Percentiles rank a stretch among this genome's conserved stretches.
These are phyloP conservation scores for Massarina eburnea DNA, from an alignment of 2,329 filamentous ascomycete genomes.

Conservation along the genomic window DNA sequence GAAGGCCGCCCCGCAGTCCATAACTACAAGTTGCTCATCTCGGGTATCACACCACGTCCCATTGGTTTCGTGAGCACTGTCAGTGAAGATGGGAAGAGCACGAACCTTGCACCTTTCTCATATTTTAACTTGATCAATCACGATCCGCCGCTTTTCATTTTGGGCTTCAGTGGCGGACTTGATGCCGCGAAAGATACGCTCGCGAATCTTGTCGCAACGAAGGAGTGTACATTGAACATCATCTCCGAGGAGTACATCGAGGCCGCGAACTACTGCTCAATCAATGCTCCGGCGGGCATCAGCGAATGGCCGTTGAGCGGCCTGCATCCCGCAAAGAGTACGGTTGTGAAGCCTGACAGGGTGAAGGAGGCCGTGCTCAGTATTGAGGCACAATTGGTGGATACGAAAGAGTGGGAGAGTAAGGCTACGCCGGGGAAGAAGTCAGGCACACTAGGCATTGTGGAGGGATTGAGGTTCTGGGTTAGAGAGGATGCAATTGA, in stretches of 20 bases:
- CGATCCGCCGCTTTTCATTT: constrained; percentile 81
- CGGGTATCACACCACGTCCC: constrained; percentile 77
- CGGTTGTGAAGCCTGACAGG: constrained; percentile 68
- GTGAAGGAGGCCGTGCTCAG: constrained; percentile 82
- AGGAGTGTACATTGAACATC: constrained; percentile 80
- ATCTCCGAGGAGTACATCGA: constrained; percentile 83
- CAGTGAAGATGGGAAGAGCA: constrained; percentile 61
- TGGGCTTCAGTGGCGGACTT: constrained; percentile 61
- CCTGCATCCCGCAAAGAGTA: constrained; percentile 67
- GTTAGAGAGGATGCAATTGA: constrained; percentile 85
- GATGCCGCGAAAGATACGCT: constrained; percentile 75
- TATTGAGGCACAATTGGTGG: constrained; percentile 78
- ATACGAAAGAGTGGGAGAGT: constrained; percentile 75
- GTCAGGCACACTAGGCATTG: constrained; percentile 71
- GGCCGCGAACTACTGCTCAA: constrained; percentile 78
- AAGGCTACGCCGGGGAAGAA: constrained; percentile 69
- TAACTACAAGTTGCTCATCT: constrained; percentile 95
- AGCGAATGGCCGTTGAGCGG: constrained; percentile 81
- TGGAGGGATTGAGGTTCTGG: constrained; percentile 89
- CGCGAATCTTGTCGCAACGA: constrained; percentile 68
- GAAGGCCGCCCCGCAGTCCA: constrained; percentile 65
- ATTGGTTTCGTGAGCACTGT: constrained; percentile 66
- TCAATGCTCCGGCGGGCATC: constrained; percentile 75
- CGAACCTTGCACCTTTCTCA: constrained; percentile 84
- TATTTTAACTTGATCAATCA: constrained; percentile 84